Evolutionary conservation across 805 yeast species (phyloP), one percentile per base, ranked within the genome.

Genomic region (Candida ipomoeae): DNA sequence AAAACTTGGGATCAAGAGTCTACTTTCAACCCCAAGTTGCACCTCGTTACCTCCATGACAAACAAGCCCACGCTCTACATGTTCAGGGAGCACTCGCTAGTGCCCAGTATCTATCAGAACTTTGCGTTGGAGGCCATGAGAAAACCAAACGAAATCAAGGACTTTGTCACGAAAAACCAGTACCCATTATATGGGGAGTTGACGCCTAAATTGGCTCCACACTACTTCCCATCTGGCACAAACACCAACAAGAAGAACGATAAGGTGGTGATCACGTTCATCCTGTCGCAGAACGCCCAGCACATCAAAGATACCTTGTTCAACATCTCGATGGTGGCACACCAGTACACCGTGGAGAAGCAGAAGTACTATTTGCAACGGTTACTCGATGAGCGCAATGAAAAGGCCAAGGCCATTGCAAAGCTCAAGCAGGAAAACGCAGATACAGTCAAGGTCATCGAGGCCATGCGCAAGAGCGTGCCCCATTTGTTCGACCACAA

Each of bases 91-190:
- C 77, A 79, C 48, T 69, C 81, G 13, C 61, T 80, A 49, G 60
- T 78, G 32, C 76, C 87, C 0, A 67, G 70, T 4, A 75, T 83
- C 5, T 84, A 65, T 55, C 86, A 80, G 56, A 82, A 80, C 49
- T 82, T 80, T 65, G 82, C 84, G 0, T 79, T 89, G 6, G 81
- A 80, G 44, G 88, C 85, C 56, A 75, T 79, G 49, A 74, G 94
- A 55, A 75, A 80, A 55, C 65, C 65, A 15, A 70, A 69, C 20
- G 64, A 68, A 37, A 70, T 87, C 8, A 61, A 73, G 55, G 62
- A 75, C 14, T 87, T 85, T 71, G 65, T 87, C 29, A 61, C 64
- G 31, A 64, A 68, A 42, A 72, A 79, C 55, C 69, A 80, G 17
- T 64, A 70, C 42, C 89, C 91, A 5, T 64, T 75, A 11, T 66